Evolutionary conservation across 1,284 basidiomycete genomes (phyloP).

Genomic region (Apiotrichum siamense): DNA sequence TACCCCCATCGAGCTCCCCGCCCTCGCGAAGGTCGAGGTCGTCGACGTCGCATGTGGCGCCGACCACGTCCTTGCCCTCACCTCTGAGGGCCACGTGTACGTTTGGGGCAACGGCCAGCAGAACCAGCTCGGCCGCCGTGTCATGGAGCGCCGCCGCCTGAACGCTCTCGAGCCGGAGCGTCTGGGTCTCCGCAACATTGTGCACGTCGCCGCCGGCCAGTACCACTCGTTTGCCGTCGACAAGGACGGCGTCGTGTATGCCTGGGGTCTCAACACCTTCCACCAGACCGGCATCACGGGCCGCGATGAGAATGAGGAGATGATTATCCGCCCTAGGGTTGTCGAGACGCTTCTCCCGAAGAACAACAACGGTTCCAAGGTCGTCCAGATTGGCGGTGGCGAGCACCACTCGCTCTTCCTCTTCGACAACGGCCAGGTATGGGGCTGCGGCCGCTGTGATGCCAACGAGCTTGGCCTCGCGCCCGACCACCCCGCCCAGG

Average conservation of each 20-base stretch:
- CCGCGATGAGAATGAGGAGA: conserved; percentile 45
- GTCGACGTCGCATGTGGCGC: conserved; percentile 69
- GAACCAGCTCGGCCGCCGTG: conserved; percentile 76
- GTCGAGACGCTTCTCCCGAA: conserved; percentile 63
- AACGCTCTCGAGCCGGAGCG: conserved; percentile 69
- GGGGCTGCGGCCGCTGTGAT: conserved; percentile 71
- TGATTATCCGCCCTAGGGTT: conserved; percentile 63
- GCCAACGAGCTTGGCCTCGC: conserved; percentile 69
- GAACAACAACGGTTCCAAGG: conserved; percentile 60
- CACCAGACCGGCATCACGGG: conserved; percentile 56
- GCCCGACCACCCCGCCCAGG: conserved; percentile 56
- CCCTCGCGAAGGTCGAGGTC: conserved; percentile 51
- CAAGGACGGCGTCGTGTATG: conserved; percentile 72
- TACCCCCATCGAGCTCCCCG: conserved; percentile 48
- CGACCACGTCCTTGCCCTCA: conserved; percentile 81
- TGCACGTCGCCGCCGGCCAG: conserved; percentile 68
- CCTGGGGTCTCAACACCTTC: conserved; percentile 83
- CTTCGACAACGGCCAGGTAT: conserved; percentile 74
- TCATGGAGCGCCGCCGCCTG: conserved; percentile 74
- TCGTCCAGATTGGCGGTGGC: conserved; percentile 58
- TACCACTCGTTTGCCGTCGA: conserved; percentile 88
- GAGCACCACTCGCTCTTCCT: conserved; percentile 85
- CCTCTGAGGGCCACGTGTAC: conserved; percentile 74
- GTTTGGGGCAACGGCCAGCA: conserved; percentile 76
- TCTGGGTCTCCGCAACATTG: conserved; percentile 62